Evolutionary conservation across 495 filamentous ascomycete species (phyloP), one percentile per base, ranked within the genome.

Genomic region (Sporormia fimetaria): DNA sequence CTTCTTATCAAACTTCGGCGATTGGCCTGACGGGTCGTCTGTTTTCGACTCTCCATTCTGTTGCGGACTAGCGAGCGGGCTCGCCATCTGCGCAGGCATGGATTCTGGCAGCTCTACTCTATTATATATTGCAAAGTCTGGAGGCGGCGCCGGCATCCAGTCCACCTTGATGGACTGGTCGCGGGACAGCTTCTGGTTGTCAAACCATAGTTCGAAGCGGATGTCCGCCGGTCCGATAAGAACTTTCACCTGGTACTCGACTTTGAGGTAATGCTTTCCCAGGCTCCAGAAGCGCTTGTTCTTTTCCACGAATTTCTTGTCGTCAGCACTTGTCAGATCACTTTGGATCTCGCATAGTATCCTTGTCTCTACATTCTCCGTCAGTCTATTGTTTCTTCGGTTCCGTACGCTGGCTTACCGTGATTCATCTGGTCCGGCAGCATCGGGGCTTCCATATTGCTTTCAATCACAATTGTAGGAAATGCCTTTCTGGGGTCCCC

Each of bases 161-260:
- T 66, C 63, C 3, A 66, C 59, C 18, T 55, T 54, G 43, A 66
- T 65, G 1, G 59, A 47, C 16, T 60, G 42, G 31, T 65, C 62
- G 21, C 56, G 53, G 40, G 43, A 58, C 8, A 63, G 37, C 39
- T 60, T 61, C 37, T 58, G 51, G 31, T 52, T 54, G 40, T 61
- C 44, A 40, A 63, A 63, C 56, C 60, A 63, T 11, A 63, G 57
- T 40, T 62, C 59, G 40, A 62, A 62, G 3, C 53, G 47, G 10
- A 62, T 50, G 22, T 62, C 59, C 0, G 59, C 59, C 11, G 59
- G 58, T 3, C 59, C 59, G 24, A 63, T 57, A 8, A 63, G 20
- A 18, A 61, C 58, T 10, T 42, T 37, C 12, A 66, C 43, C 29
- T 62, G 45, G 36, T 64, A 64, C 14, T 61, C 54, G 20, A 66